Base-by-base conservation (phyloP, 345 rosid species). In the Anastatica hierochuntica region DNA sequence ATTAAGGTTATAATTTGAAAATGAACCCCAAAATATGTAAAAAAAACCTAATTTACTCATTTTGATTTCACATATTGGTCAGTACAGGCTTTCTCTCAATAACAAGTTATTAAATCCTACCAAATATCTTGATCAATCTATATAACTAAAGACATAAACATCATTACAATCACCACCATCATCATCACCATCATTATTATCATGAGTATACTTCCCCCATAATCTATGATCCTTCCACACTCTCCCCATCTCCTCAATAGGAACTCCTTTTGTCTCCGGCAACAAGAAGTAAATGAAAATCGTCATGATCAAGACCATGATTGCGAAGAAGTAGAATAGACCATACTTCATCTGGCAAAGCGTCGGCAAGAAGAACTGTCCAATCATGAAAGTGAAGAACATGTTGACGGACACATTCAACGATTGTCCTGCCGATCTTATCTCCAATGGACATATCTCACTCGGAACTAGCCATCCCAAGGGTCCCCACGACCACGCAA, bases 191-290 rank as follows among this genome's bases (percentile, higher is more conserved):
- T 24, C 27, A 24, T 24, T 7, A 24, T 3, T 3, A 24, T 24
- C 27, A 24, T 24, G 27, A 24, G 27, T 24, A 24, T 24, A 24
- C 51, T 61, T 66, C 0, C 46, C 31, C 79, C 79, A 74, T 4
- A 26, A 45, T 36, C 26, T 58, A 39, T 71, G 76, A 0, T 49
- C 38, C 26, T 52, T 67, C 79, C 71, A 74, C 35, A 75, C 68
- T 24, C 12, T 58, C 8, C 40, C 58, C 60, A 75, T 75, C 23
- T 75, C 73, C 44, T 75, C 79, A 21, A 74, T 70, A 0, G 73
- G 73, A 31, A 74, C 57, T 0, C 65, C 65, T 56, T 47, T 70
- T 0, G 79, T 74, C 70, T 74, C 79, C 8, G 79, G 73, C 43
- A 74, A 55, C 40, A 70, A 63, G 16, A 49, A 50, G 65, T 58